A percentile compares a stretch with the other conserved stretches of the same genome.
Evolutionary conservation across 441 rosid genomes (phyloP).

Genomic region (Cnidoscolus chayamansa): DNA sequence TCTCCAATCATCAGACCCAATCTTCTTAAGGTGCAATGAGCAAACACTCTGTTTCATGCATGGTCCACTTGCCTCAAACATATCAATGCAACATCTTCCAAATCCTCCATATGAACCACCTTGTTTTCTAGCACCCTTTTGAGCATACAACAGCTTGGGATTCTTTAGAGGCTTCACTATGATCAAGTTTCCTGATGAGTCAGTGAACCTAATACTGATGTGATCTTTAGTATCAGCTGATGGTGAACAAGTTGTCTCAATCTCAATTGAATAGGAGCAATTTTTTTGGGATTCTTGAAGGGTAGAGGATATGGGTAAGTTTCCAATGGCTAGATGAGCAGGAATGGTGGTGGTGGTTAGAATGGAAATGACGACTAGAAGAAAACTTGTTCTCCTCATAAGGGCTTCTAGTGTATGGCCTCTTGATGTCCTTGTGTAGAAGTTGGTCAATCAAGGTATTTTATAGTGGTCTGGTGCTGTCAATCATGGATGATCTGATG

Average conservation of each 20-base stretch:
- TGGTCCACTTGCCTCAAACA: conserved; percentile 17
- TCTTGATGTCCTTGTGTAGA: background rate
- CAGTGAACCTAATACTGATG: conserved; percentile 21
- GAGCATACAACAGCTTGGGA: conserved; percentile 18
- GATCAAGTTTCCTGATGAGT: conserved; percentile 17
- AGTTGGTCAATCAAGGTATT: no score
- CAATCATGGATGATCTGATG: no score
- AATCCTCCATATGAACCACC: conserved; percentile 17
- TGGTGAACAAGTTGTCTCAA: conserved; percentile 2
- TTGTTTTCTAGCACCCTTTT: conserved; percentile 15
- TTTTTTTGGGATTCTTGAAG: background rate
- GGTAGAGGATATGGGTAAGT: background rate
- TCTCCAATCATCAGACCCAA: conserved; percentile 23
- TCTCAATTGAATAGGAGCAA: conserved; percentile 2
- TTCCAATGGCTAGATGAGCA: background rate
- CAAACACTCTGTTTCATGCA: conserved; percentile 13
- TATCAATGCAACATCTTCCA: conserved; percentile 9
- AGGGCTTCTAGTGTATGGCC: background rate
- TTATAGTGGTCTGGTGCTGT: no score
- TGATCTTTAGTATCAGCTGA: conserved; percentile 14
- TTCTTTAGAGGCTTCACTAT: conserved; percentile 21
- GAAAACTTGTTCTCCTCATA: conserved; percentile 4
- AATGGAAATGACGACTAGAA: background rate
- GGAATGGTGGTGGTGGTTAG: background rate
- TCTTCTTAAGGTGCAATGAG: conserved; percentile 16